Conservation (phyloP, 2,329 filamentous ascomycete genomes). For the Blumeria hordei region DNA sequence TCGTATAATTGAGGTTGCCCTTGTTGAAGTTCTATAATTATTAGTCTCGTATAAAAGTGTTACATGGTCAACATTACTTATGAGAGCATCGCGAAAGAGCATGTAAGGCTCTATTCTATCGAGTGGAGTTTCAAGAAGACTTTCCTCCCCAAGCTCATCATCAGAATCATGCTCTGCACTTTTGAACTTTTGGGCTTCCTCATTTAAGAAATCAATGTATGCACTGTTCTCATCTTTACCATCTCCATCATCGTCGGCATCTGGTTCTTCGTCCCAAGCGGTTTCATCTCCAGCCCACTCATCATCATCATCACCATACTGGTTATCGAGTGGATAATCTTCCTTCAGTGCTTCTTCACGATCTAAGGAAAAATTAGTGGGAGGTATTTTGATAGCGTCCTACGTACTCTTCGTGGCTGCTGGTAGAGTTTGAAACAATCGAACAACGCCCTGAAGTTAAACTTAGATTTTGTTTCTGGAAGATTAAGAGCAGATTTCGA, state of each 20-base stretch:
- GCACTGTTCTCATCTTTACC: slow-evolving; percentile 41
- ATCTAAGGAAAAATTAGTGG: slow-evolving; percentile 22
- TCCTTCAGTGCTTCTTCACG: slow-evolving; percentile 83
- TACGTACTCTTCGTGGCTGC: slow-evolving; percentile 58
- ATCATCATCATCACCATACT: slow-evolving; percentile 43
- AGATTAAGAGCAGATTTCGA: too few species aligned
- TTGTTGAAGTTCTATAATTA: slow-evolving; percentile 49
- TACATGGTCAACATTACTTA: slow-evolving; percentile 35
- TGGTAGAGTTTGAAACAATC: slow-evolving; percentile 78
- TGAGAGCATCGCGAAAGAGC: slow-evolving; percentile 58
- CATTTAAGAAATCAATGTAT: slow-evolving; percentile 86
- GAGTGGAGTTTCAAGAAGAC: slow-evolving; percentile 76
- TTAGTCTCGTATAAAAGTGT: slow-evolving; percentile 2
- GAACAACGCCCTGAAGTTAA: slow-evolving; percentile 40
- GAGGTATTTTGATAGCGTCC: neutral
- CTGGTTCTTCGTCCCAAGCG: slow-evolving; percentile 45
- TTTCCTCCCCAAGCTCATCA: slow-evolving; percentile 80
- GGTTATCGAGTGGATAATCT: slow-evolving; percentile 48
- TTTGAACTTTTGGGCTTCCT: slow-evolving; percentile 75
- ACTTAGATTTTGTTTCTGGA: too few species aligned
- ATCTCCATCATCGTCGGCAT: slow-evolving; percentile 23
- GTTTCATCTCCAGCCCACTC: slow-evolving; percentile 62
- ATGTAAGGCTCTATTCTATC: slow-evolving; percentile 90
- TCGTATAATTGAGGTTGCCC: slow-evolving; percentile 78
- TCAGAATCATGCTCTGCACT: slow-evolving; percentile 48